phyloP scores from a whole-genome alignment of 75 land plant genomes.

The Isoetes taiwanensis region DNA sequence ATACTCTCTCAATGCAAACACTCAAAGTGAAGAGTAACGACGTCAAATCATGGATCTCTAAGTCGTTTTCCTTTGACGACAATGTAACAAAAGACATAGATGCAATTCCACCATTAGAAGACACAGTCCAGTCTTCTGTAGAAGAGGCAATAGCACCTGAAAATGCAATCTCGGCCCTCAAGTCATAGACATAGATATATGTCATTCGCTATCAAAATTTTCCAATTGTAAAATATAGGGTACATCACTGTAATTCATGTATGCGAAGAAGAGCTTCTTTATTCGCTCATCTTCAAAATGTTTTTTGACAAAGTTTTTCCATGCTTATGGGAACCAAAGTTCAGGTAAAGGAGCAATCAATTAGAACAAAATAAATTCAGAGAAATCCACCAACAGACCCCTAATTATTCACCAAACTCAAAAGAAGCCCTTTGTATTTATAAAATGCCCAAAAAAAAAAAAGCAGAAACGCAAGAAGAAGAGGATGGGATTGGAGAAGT shows the following conservation, averaged over 20 bases:
- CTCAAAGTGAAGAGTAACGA: conserved; percentile 2
- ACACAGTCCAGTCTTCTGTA: not conserved
- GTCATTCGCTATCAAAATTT: not conserved
- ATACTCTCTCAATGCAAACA: conserved; percentile 15
- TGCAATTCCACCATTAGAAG: not conserved
- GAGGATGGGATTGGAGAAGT: no score
- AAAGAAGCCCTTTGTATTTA: no score
- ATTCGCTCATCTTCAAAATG: not conserved
- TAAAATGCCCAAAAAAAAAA: no score
- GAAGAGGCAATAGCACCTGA: not conserved
- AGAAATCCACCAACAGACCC: no score
- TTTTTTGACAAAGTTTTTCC: conserved; percentile 4
- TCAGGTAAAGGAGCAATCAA: no score
- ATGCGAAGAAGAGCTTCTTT: not conserved
- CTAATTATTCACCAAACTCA: no score
- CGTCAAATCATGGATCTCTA: conserved; percentile 10
- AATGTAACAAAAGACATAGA: not conserved
- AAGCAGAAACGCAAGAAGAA: no score
- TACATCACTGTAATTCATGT: not conserved
- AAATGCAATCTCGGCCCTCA: not conserved
- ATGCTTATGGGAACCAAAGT: no score
- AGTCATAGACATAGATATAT: not conserved
- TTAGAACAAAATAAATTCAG: no score
- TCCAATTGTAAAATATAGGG: not conserved
- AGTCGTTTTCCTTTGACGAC: not conserved